Evolutionary conservation across 2,329 filamentous ascomycete species (phyloP), one percentile per base, ranked within the genome.

Genomic region (Xylaria sp.): DNA sequence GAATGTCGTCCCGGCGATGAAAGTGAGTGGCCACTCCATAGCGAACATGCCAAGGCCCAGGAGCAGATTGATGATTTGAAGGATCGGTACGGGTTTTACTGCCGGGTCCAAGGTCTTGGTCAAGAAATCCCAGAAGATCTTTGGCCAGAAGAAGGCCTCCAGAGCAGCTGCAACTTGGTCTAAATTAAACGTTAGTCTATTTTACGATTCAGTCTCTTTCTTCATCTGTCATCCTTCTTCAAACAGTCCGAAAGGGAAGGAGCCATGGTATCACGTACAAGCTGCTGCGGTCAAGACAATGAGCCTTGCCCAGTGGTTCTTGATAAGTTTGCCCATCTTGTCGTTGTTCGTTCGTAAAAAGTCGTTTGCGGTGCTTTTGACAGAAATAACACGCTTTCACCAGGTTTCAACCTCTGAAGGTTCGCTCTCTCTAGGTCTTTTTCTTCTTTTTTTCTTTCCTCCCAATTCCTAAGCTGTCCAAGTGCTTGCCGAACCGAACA

Each of bases 221-320:
- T 50, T 31, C 47, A 27, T 29, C n/a, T 22, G n/a, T n/a, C n/a
- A n/a, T 49, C 9, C 20, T 5, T 49, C 39, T 20, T 33, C 13
- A 20, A 25, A 11, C 13, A 31, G 31, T 58, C 13, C 11, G n/a
- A n/a, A 54, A 33, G 3, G 6, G 7, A 25, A 33, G 15, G n/a
- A 13, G 56, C 61, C 10, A n/a, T 29, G 39, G 44, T 55, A 58
- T 33, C 61, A 79, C 82, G 38, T 80, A 84, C 82, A 84, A 65
- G 74, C 74, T 74, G 93, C 91, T 42, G 96, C 93, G 31, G 92
- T 93, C 78, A 99, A 84, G 80, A 97, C 87, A 77, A 99, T 96
- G 76, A 99, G 90, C 68, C 96, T 91, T 73, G 94, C 96, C 93
- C 93, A 97, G 85, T 99, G 96, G 84, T 98, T 98, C 87, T 99